Percentiles rank a stretch among this genome's conserved stretches.
phyloP scores from a whole-genome alignment of 2,329 filamentous ascomycete species.

The Thielaviopsis euricoi region DNA sequence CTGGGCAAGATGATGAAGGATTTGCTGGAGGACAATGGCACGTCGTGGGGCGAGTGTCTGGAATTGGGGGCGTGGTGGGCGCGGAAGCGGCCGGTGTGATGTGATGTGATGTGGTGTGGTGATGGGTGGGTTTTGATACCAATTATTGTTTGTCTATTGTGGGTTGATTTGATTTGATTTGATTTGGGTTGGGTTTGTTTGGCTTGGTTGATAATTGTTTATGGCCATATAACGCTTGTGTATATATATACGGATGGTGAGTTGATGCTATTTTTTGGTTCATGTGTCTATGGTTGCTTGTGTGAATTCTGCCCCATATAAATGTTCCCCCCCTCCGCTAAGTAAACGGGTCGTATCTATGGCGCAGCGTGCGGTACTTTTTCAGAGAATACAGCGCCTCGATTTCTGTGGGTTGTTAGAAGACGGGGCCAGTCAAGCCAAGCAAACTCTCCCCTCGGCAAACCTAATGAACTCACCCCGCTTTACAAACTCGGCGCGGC shows the following conservation, averaged over 20 bases:
- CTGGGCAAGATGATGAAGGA: conserved; percentile 74
- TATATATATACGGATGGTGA: background rate
- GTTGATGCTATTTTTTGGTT: background rate
- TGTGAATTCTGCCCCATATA: too few species aligned
- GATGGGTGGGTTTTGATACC: background rate
- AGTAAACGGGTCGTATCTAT: conserved; percentile 48
- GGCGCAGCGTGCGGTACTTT: conserved; percentile 68
- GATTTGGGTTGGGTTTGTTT: too few species aligned
- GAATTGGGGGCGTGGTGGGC: conserved; percentile 79
- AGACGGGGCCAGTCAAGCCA: too few species aligned
- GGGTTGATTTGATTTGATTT: too few species aligned
- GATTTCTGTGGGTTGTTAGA: conserved; percentile 48
- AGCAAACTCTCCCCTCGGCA: too few species aligned
- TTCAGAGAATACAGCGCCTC: conserved; percentile 92
- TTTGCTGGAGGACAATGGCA: conserved; percentile 61
- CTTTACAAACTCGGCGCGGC: conserved; percentile 71
- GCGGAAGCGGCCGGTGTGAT: conserved; percentile 48
- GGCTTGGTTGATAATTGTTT: too few species aligned
- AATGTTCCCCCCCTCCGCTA: conserved; percentile 2
- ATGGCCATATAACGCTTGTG: too few species aligned
- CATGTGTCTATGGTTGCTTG: too few species aligned
- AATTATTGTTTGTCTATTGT: too few species aligned
- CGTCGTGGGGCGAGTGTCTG: conserved; percentile 71
- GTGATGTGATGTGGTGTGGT: too few species aligned
- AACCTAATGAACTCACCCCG: conserved; percentile 44